A percentile compares a stretch with the other conserved stretches of the same genome.
These are phyloP conservation scores for Colletotrichum tropicale DNA, from an alignment of 2,329 filamentous ascomycete species.

Conservation along the genomic window DNA sequence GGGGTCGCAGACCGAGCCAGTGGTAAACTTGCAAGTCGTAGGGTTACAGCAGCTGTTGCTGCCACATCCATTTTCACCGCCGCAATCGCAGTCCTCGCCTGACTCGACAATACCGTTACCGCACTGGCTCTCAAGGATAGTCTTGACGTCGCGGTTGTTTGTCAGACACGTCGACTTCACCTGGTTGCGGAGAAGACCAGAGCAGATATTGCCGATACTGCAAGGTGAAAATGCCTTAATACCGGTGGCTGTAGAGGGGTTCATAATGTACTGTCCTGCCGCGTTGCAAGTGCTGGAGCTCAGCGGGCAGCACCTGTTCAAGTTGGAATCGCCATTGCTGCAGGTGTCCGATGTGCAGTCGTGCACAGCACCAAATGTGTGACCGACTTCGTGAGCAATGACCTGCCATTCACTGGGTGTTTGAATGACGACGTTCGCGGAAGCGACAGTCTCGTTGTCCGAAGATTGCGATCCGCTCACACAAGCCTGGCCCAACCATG, in stretches of 20 bases:
- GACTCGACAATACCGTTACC: slow-evolving; percentile 93
- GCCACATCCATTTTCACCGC: slow-evolving; percentile 73
- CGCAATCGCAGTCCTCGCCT: slow-evolving; percentile 96
- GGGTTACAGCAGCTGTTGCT: slow-evolving; percentile 84
- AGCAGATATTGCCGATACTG: slow-evolving; percentile 92
- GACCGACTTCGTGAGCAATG: slow-evolving; percentile 91
- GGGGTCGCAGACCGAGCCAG: slow-evolving; percentile 77
- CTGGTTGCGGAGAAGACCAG: slow-evolving; percentile 77
- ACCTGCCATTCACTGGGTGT: slow-evolving; percentile 92
- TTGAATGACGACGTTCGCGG: slow-evolving; percentile 87
- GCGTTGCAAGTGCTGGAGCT: slow-evolving; percentile 74
- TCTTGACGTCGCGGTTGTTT: slow-evolving; percentile 84
- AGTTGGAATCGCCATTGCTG: slow-evolving; percentile 55
- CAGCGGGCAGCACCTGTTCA: slow-evolving; percentile 79
- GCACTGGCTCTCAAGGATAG: slow-evolving; percentile 83
- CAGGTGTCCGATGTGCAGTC: slow-evolving; percentile 82
- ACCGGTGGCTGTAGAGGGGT: slow-evolving; percentile 78
- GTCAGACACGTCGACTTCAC: slow-evolving; percentile 79
- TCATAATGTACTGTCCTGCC: slow-evolving; percentile 87
- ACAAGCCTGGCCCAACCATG: slow-evolving; percentile 92
- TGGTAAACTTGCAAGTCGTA: slow-evolving; percentile 83
- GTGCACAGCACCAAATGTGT: slow-evolving; percentile 95
- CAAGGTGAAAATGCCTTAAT: slow-evolving; percentile 87
- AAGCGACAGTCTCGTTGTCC: slow-evolving; percentile 75
- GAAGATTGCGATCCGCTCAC: slow-evolving; percentile 61